Conservation (phyloP, 768 basidiomycete genomes). For the Cyclocybe cylindracea region DNA sequence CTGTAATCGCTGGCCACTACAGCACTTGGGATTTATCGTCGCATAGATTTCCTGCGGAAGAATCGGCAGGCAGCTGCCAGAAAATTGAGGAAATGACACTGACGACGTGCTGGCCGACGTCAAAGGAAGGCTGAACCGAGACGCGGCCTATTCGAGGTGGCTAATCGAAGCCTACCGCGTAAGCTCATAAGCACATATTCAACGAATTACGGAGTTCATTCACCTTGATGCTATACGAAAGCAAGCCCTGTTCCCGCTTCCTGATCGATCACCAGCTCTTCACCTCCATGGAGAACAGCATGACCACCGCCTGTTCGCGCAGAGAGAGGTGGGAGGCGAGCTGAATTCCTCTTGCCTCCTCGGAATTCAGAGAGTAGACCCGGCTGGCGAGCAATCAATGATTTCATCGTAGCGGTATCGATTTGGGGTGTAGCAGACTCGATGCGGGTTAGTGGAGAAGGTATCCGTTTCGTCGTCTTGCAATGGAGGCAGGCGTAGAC, state of each 20-base stretch:
- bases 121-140: too few species aligned
- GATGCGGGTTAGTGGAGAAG: conserved; percentile 45
- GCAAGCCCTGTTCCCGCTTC: conserved; percentile 17
- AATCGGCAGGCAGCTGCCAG: too few species aligned
- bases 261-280: conserved; percentile 34
- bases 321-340: conserved; percentile 61
- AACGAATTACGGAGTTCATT: too few species aligned
- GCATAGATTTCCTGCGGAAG: too few species aligned
- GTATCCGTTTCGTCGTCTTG: conserved; percentile 59
- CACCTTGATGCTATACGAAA: conserved; percentile 2
- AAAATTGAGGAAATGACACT: too few species aligned
- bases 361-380: not conserved
- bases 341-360: conserved; percentile 17
- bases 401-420: not conserved
- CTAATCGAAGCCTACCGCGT: too few species aligned
- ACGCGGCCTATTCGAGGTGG: too few species aligned
- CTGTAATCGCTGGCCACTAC: too few species aligned
- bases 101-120: too few species aligned
- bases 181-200: too few species aligned
- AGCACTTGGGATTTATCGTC: too few species aligned
- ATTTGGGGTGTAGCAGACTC: not conserved
- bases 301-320: conserved; percentile 61
- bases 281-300: conserved; percentile 66
- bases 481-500: conserved; percentile 63
- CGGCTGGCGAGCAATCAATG: not conserved